A percentile compares a stretch with the other conserved stretches of the same genome.
Conservation (phyloP, 2,329 filamentous ascomycete species). For the Botrytis tulipae region DNA sequence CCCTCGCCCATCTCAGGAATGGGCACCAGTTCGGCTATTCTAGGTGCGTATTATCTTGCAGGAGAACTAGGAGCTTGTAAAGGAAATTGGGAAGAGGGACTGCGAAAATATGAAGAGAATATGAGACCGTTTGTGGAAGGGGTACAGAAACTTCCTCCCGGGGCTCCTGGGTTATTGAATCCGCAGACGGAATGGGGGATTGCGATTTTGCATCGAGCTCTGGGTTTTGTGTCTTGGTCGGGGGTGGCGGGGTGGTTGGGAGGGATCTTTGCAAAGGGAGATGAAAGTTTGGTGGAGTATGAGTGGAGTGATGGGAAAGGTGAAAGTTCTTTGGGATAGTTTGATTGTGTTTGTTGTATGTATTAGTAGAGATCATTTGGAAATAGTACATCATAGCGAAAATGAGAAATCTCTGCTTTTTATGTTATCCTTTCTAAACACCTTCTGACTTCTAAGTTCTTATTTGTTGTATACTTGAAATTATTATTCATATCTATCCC, state of each 20-base stretch:
- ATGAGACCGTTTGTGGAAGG: constrained; percentile 8
- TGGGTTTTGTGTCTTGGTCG: constrained; percentile 10
- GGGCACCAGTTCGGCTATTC: constrained; percentile 43
- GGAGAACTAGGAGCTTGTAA: constrained; percentile 41
- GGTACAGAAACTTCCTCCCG: constrained; percentile 9
- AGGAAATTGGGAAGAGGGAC: constrained; percentile 4
- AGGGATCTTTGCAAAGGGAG: neutral
- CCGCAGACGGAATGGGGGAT: constrained; percentile 12
- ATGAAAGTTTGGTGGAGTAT: neutral
- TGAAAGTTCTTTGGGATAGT: neutral
- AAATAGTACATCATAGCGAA: neutral
- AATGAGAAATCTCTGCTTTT: neutral
- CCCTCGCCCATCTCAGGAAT: constrained; percentile 40
- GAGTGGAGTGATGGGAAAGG: neutral
- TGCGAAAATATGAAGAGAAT: neutral
- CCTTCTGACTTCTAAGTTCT: neutral
- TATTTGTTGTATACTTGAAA: neutral
- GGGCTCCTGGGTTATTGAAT: neutral
- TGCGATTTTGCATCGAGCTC: neutral
- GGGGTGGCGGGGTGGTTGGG: neutral
- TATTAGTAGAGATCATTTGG: neutral
- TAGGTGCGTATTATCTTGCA: constrained; percentile 48
- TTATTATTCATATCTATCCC: fast-evolving
- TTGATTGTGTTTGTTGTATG: too few relatives aligned
- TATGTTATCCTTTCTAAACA: fast-evolving